Evolutionary conservation across 345 rosid species (phyloP), one percentile per base, ranked within the genome.

Genomic region (Boechera divaricarpa): DNA sequence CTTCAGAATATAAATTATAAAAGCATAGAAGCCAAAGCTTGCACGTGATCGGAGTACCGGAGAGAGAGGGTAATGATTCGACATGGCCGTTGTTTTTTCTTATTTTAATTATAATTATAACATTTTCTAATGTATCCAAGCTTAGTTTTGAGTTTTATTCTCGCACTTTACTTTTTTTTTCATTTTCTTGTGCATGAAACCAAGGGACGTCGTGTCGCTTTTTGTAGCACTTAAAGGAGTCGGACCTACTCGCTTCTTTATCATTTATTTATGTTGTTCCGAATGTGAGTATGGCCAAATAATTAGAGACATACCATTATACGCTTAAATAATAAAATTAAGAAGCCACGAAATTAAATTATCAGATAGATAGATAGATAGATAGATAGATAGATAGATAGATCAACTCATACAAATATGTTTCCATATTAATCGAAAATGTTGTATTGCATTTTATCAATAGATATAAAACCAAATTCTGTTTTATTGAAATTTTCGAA

Each of bases 41-140:
- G 89, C 88, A 89, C 93, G 91, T 89, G 89, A 83, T 85, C 84
- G 47, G 41, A 76, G 39, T 56, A 69, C 67, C 80, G 29, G 29
- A 59, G 69, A 35, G 80, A 66, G 28, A 65, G 63, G 55, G 61
- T 58, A 49, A 64, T 72, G 74, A 78, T 62, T 78, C 77, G 45
- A 70, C 47, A 57, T 70, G 81, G 72, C 72, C 72, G 67, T 70
- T 77, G 72, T 56, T 70, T 32, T 58, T 29, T 4, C 38, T 47
- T 70, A 6, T 70, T 55, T 69, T 52, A 52, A 13, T 63, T 41
- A 15, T 60, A 33, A 33, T 15, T 61, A n/a, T 15, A 6, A 45
- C 38, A 18, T 55, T 62, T 60, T 21, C 7, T 4, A 52, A 58
- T 36, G 26, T 47, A 48, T 64, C 33, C 18, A 63, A 33, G 7